Evolutionary conservation across 768 basidiomycete genomes (phyloP).

Genomic region (Cyclocybe aegerita): DNA sequence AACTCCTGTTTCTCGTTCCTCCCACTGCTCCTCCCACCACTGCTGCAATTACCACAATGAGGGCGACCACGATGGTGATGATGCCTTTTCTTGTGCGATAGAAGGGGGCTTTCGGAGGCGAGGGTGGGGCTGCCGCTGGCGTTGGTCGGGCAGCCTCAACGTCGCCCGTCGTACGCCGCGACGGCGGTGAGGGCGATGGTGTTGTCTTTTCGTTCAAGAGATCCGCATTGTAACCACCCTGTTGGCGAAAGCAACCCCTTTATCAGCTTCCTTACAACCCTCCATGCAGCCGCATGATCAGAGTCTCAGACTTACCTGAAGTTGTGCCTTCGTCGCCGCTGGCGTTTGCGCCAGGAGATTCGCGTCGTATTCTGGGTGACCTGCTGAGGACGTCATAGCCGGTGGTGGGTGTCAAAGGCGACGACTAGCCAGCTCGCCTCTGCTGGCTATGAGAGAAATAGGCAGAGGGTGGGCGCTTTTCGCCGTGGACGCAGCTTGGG

Average conservation of each 20-base stretch:
- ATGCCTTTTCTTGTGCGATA: slow-evolving; percentile 51
- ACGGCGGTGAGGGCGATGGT: slow-evolving; percentile 1
- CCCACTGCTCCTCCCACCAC: slow-evolving; percentile 60
- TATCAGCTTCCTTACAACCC: not conserved
- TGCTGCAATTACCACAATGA: slow-evolving; percentile 45
- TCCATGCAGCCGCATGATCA: not conserved
- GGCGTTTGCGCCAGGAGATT: slow-evolving; percentile 38
- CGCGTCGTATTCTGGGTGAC: slow-evolving; percentile 33
- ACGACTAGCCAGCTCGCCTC: slow-evolving; percentile 11
- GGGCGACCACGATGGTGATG: slow-evolving; percentile 34
- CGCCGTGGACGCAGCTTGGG: not conserved
- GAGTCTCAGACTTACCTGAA: slow-evolving; percentile 30
- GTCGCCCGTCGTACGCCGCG: not conserved
- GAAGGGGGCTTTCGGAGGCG: slow-evolving; percentile 38
- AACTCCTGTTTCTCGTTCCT: slow-evolving; percentile 34
- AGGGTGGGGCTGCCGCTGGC: slow-evolving; percentile 20
- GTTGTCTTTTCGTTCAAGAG: slow-evolving; percentile 17
- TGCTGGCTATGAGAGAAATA: no score
- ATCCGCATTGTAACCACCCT: slow-evolving; percentile 28
- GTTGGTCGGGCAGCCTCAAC: not conserved
- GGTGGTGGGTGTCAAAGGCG: slow-evolving; percentile 3
- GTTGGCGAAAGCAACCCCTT: not conserved
- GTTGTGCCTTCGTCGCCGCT: slow-evolving; percentile 38
- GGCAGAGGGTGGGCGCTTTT: not conserved
- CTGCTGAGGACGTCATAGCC: slow-evolving; percentile 16